Evolutionary conservation across 2,329 filamentous ascomycete genomes (phyloP), one percentile per base, ranked within the genome.

Genomic region (Albophoma yamanashiensis): DNA sequence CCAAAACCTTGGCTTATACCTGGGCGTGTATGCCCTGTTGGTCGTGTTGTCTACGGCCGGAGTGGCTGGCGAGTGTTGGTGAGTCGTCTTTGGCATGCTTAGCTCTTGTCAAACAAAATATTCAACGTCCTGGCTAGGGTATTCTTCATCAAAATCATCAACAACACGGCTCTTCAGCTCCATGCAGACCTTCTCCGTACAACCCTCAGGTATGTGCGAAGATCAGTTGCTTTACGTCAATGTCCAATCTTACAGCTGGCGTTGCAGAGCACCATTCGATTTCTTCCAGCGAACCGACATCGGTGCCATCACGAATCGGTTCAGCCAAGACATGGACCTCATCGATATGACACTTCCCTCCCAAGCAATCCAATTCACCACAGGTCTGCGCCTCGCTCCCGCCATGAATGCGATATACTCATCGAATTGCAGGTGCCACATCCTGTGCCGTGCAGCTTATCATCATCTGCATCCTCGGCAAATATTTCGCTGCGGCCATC

Each of bases 401-500:
- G 1, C 6, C n/a, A 34, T 8, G 57, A 71, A 34, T 22, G 25
- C 27, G 3, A 9, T 34, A 1, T 53, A 9, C 27, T 53, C 17
- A 53, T 36, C 0, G 12, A 34, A 11, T 5, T 22, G 1, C 8
- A 50, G 42, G 17, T 56, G 70, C 3, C 69, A 71, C 52, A 34
- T 65, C 2, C 42, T 63, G 4, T 31, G 25, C n/a, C 12, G 56
- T 38, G 14, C 56, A 58, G 34, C 31, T 58, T 17, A 50, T 58
- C 42, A 45, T 58, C 56, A 58, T 58, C 15, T 58, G 56, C 42
- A 27, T 58, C 42, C 40, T 58, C 15, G 76, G 81, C 8, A 75
- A 73, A 47, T 76, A 76, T 58, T 71, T 81, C 0, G 73, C 73
- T 0, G 66, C 78, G 1, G 74, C 73, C 0, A 71, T 82, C n/a